Base-by-base conservation (phyloP, 768 basidiomycete species). In the Trametes cubensis region DNA sequence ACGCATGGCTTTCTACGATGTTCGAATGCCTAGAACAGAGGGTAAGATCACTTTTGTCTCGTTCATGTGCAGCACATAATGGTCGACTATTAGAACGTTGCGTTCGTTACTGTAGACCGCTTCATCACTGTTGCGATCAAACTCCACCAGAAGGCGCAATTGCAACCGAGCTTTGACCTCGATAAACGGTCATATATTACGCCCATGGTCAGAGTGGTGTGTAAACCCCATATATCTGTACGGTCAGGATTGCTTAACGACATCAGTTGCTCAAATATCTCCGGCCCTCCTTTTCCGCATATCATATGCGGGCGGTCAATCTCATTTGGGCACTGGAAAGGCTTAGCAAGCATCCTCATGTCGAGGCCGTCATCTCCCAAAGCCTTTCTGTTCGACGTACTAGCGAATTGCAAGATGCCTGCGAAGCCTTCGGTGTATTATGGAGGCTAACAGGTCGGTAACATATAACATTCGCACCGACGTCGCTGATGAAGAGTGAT, bases 351-450 rank as follows among this genome's bases (percentile, higher is more conserved):
- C 79, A 79, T 15, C 79, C 83, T 28, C 83, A 90, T 69, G 84
- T 95, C 10, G 92, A 95, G 69, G 85, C 91, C 5, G 87, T 93
- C 46, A 75, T 98, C 30, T 84, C 94, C 0, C 83, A 87, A 60
- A 83, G 81, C 17, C 82, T 98, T 78, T 81, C 81, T 11, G 83
- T 87, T 7, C 70, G 80, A 0, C 80, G 85, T 34, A 74, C 77
- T 7, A 70, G 70, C 2, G 78, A 79, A 44, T 76, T 81, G 3
- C 75, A 82, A 18, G 82, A 84, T 20, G 84, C 86, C 1, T 92
- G 88, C 69, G 91, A 96, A 66, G 91, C 90, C 0, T 98, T 99
- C 72, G 95, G 96, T 3, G 85, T 92, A 4, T 77, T 99, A 6
- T 99, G 96, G 96, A 83, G 94, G 60, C 76, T 95, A 60, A 89